Percentiles rank a stretch among this genome's conserved stretches.
Conservation (phyloP, 495 filamentous ascomycete genomes). For the Talaromyces thailandensis region DNA sequence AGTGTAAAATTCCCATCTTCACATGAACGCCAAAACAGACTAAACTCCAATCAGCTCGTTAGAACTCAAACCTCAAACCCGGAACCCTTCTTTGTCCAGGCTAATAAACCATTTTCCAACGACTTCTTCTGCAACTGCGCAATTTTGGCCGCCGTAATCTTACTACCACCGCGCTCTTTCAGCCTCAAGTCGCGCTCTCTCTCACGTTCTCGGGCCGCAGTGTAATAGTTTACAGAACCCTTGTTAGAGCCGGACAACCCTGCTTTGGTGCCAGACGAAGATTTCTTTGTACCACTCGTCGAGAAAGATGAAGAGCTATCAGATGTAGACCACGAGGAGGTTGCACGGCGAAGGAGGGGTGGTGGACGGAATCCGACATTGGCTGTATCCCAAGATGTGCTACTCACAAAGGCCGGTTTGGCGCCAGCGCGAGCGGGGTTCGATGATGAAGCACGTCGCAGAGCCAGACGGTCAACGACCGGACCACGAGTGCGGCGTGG, state of each 20-base stretch:
- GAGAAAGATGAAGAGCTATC: conserved; percentile 23
- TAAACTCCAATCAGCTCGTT: background rate
- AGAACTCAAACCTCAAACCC: background rate
- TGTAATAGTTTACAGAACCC: conserved; percentile 73
- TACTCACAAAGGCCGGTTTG: conserved; percentile 55
- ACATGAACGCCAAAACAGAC: background rate
- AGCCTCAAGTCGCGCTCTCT: conserved; percentile 49
- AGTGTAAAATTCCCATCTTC: too few relatives aligned
- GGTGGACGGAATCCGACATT: conserved; percentile 60
- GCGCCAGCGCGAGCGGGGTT: conserved; percentile 33
- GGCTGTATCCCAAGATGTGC: conserved; percentile 24
- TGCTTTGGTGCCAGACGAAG: conserved; percentile 28
- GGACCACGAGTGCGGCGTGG: conserved; percentile 41
- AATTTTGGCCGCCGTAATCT: conserved; percentile 20
- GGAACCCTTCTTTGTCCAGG: background rate
- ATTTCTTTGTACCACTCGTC: conserved; percentile 24
- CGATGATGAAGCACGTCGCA: conserved; percentile 58
- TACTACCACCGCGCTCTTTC: conserved; percentile 30
- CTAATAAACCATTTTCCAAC: background rate
- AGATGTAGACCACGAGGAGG: conserved; percentile 39
- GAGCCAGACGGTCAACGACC: conserved; percentile 73
- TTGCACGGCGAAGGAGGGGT: conserved; percentile 67
- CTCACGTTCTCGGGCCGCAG: conserved; percentile 64
- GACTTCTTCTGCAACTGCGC: conserved; percentile 18
- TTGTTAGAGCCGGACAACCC: conserved; percentile 55